phyloP scores from a whole-genome alignment of 208 protist genomes.

The Ichthyophonus hoferi region DNA sequence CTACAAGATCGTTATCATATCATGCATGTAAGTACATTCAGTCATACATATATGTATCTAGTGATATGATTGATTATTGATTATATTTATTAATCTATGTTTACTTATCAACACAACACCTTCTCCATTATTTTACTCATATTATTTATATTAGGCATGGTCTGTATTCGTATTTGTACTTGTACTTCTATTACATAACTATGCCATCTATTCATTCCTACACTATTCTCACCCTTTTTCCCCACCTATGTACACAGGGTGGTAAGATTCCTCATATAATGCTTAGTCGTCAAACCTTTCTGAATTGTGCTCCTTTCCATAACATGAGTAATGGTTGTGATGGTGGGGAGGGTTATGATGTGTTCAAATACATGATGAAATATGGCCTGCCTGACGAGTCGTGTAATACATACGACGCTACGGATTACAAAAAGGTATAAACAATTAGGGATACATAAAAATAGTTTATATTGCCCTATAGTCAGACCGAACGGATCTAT shows the following conservation, averaged over 20 bases:
- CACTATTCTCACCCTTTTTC: background rate
- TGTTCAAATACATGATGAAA: constrained; percentile 16
- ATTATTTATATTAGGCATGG: too few relatives aligned
- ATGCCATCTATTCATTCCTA: too few relatives aligned
- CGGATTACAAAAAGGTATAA: background rate
- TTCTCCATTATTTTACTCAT: too few relatives aligned
- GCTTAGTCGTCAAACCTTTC: constrained; percentile 3
- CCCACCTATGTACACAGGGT: background rate
- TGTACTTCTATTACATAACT: too few relatives aligned
- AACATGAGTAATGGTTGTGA: constrained; percentile 8
- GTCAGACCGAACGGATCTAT: too few relatives aligned
- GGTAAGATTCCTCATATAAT: background rate
- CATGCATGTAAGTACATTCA: constrained; percentile 4
- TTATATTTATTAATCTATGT: too few relatives aligned
- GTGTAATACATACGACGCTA: background rate
- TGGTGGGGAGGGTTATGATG: constrained; percentile 12
- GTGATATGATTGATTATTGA: too few relatives aligned
- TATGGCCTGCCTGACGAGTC: background rate
- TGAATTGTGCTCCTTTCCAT: background rate
- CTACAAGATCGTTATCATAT: constrained; percentile 14
- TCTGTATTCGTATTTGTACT: too few relatives aligned
- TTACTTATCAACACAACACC: too few relatives aligned
- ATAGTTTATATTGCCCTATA: too few relatives aligned
- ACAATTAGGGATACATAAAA: too few relatives aligned
- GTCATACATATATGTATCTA: too few relatives aligned